phyloP scores from a whole-genome alignment of 2,329 filamentous ascomycete genomes.

The Stachybotrys elegans region DNA sequence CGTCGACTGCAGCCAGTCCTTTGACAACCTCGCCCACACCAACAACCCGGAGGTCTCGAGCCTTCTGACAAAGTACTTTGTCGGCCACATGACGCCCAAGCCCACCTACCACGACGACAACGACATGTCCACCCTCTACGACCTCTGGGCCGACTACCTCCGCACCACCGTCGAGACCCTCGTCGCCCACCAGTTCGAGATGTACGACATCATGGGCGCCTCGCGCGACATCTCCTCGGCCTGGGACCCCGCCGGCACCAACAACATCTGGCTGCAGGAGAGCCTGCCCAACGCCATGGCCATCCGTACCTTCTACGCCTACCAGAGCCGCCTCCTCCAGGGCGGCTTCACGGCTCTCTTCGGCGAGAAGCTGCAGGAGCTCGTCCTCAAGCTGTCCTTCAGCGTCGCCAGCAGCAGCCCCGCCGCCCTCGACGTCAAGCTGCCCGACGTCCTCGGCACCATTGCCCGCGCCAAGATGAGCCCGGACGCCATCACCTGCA shows the following conservation, averaged over 20 bases:
- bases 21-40: constrained; percentile 49
- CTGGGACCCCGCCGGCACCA: constrained; percentile 9
- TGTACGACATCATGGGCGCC: constrained; percentile 43
- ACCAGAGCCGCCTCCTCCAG: constrained; percentile 46
- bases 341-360: constrained; percentile 46
- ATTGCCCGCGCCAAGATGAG: constrained; percentile 28
- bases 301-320: constrained; percentile 46
- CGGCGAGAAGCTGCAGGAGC: constrained; percentile 45
- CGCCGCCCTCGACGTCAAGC: constrained; percentile 33
- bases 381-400: constrained; percentile 48
- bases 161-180: constrained; percentile 44
- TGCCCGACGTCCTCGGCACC: constrained; percentile 19
- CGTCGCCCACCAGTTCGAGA: constrained; percentile 48
- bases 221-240: constrained; percentile 15
- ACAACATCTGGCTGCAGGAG: constrained; percentile 40
- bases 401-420: constrained; percentile 38
- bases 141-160: constrained; percentile 46
- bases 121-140: constrained; percentile 40
- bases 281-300: constrained; percentile 43
- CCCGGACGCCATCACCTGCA: constrained; percentile 37
- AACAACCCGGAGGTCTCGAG: constrained; percentile 50
- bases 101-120: constrained; percentile 38
- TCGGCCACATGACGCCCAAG: constrained; percentile 45
- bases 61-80: constrained; percentile 49
- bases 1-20: constrained; percentile 47